Percentiles rank a stretch among this genome's conserved stretches.
phyloP scores from a whole-genome alignment of 352 stramenopile species.

The Pythium folliculosum region DNA sequence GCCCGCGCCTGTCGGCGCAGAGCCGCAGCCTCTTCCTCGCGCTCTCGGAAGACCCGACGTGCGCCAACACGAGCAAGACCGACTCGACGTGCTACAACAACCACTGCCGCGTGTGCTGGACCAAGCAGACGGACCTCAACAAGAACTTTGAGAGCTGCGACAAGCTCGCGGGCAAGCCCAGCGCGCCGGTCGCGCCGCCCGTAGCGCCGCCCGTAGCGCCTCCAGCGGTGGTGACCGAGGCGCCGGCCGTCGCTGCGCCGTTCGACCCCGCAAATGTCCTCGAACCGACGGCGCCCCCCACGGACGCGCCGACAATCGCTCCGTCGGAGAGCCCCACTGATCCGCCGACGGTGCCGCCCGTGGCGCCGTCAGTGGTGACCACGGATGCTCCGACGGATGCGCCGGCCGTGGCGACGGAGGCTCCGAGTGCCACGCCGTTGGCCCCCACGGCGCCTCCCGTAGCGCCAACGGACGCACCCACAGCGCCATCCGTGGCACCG shows the following conservation, averaged over 20 bases:
- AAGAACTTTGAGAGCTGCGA: constrained; percentile 13
- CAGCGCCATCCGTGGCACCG: not conserved
- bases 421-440: not conserved
- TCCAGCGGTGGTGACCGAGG: not conserved
- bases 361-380: constrained; percentile 3
- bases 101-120: constrained; percentile 17
- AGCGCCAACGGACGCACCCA: not conserved
- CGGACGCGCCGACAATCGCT: not conserved
- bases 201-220: not conserved
- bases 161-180: not conserved
- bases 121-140: constrained; percentile 11
- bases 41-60: constrained; percentile 13
- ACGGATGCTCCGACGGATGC: constrained; percentile 6
- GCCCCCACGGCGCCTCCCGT: not conserved
- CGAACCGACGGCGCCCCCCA: not conserved
- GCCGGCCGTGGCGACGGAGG: not conserved
- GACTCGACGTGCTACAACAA: constrained; percentile 21
- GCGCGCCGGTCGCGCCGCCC: not conserved
- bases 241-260: not conserved
- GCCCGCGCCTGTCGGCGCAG: constrained; percentile 10
- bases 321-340: not conserved
- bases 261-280: not conserved
- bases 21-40: constrained; percentile 12
- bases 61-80: not conserved
- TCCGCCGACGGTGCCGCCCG: not conserved